Evolutionary conservation across 2,329 filamentous ascomycete genomes (phyloP).

Genomic region (Aspergillus melleus): DNA sequence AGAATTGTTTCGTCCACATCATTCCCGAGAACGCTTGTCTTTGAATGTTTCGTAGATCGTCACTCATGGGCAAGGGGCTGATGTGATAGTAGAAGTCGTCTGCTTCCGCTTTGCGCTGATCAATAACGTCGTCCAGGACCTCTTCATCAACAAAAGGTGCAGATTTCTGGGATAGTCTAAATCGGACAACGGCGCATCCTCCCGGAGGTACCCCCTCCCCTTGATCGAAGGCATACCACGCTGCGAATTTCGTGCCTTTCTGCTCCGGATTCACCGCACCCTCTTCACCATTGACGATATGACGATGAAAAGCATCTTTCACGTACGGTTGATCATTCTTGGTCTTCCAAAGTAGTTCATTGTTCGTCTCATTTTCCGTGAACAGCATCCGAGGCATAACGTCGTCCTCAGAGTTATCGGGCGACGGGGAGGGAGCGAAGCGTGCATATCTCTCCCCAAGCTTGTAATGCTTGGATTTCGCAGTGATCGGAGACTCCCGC

Average conservation of each 20-base stretch:
- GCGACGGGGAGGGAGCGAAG: constrained; percentile 85
- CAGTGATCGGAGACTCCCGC: constrained; percentile 64
- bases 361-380: constrained; percentile 95
- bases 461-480: constrained; percentile 74
- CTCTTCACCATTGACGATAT: constrained; percentile 80
- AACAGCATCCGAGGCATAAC: constrained; percentile 83
- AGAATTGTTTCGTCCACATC: constrained; percentile 98
- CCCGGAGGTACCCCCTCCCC: constrained; percentile 83
- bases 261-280: constrained; percentile 76
- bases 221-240: constrained; percentile 91
- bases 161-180: constrained; percentile 75
- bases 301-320: constrained; percentile 91
- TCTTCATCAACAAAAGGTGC: constrained; percentile 87
- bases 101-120: constrained; percentile 81
- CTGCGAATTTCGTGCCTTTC: constrained; percentile 82
- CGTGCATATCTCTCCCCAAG: constrained; percentile 82
- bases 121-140: constrained; percentile 85
- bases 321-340: constrained; percentile 81
- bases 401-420: constrained; percentile 75
- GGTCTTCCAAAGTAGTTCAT: constrained; percentile 70
- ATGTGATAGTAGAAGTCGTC: constrained; percentile 95
- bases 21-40: constrained; percentile 92
- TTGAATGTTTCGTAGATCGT: constrained; percentile 92
- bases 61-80: constrained; percentile 88
- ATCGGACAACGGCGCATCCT: constrained; percentile 92